These are phyloP conservation scores for Arthrobotrys sinensis DNA, from an alignment of 2,329 filamentous ascomycete genomes.

Conservation along the genomic window DNA sequence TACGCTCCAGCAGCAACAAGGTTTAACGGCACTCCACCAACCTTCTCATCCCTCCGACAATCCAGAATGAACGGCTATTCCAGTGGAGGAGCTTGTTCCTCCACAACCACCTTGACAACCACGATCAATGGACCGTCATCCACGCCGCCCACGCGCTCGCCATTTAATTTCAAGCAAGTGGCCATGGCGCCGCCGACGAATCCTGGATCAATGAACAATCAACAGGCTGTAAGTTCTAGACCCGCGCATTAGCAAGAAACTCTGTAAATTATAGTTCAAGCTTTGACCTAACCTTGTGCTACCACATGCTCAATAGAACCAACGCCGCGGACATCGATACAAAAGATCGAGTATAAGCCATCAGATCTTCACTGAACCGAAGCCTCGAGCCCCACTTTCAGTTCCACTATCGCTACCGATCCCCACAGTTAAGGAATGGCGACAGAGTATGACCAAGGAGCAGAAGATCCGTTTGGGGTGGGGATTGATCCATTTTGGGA, in stretches of 20 bases:
- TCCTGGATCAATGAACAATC: conserved; percentile 25
- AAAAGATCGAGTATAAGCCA: conserved; percentile 97
- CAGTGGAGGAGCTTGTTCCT: conserved; percentile 48
- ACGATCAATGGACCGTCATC: conserved; percentile 51
- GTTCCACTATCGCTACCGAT: conserved; percentile 93
- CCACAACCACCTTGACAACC: conserved; percentile 47
- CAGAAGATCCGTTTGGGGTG: conserved; percentile 87
- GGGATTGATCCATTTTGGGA: conserved; percentile 88
- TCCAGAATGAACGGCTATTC: conserved; percentile 59
- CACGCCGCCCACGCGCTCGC: conserved; percentile 59
- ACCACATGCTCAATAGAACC: conserved; percentile 70
- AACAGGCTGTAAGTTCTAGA: conserved; percentile 46
- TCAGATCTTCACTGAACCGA: conserved; percentile 95
- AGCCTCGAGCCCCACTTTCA: conserved; percentile 85
- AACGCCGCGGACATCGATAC: conserved; percentile 95
- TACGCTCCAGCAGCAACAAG: conserved; percentile 52
- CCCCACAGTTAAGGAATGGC: conserved; percentile 88
- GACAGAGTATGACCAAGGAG: conserved; percentile 88
- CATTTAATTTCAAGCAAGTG: conserved; percentile 60
- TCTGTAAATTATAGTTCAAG: conserved; percentile 60
- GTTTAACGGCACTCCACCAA: conserved; percentile 45
- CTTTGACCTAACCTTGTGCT: conserved; percentile 44
- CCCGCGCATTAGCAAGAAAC: conserved; percentile 2
- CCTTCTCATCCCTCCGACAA: conserved; percentile 41
- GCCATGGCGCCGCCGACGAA: conserved; percentile 57